phyloP scores from a whole-genome alignment of 768 basidiomycete species.

The Pulveroboletus sp. region DNA sequence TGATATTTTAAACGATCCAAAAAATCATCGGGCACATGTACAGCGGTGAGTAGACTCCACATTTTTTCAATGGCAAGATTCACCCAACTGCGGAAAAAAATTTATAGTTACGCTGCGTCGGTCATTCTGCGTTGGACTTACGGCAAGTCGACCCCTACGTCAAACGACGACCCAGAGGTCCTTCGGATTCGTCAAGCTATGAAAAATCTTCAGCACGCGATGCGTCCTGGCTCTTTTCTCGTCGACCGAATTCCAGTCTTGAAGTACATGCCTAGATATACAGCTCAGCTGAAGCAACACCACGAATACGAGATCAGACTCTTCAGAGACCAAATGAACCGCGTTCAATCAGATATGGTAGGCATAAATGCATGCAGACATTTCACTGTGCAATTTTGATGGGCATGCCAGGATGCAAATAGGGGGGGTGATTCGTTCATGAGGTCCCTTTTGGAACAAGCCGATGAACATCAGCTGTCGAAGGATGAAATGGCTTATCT shows the following conservation, averaged over 20 bases:
- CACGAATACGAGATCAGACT: constrained; percentile 49
- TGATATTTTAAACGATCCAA: constrained; percentile 33
- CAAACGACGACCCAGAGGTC: constrained; percentile 22
- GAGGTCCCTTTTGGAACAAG: constrained; percentile 49
- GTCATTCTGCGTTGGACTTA: constrained; percentile 23
- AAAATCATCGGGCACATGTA: constrained; percentile 40
- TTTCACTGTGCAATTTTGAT: not conserved
- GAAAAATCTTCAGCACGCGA: constrained; percentile 20
- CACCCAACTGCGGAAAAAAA: not conserved
- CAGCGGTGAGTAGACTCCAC: constrained; percentile 38
- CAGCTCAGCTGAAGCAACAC: constrained; percentile 46
- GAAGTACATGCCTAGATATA: constrained; percentile 55
- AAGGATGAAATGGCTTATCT: constrained; percentile 56
- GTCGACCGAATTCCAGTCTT: constrained; percentile 35
- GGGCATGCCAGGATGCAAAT: constrained; percentile 6
- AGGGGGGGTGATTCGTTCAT: constrained; percentile 37
- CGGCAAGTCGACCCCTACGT: constrained; percentile 23
- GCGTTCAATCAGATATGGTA: constrained; percentile 45
- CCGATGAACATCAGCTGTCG: constrained; percentile 44
- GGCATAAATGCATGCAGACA: not conserved
- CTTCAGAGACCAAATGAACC: constrained; percentile 47
- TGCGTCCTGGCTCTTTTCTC: constrained; percentile 33
- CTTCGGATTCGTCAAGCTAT: constrained; percentile 13
- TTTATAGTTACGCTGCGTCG: constrained; percentile 23
- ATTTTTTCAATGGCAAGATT: no score